Conservation (phyloP, 179 eudicot species). For the Beta corolliflora region DNA sequence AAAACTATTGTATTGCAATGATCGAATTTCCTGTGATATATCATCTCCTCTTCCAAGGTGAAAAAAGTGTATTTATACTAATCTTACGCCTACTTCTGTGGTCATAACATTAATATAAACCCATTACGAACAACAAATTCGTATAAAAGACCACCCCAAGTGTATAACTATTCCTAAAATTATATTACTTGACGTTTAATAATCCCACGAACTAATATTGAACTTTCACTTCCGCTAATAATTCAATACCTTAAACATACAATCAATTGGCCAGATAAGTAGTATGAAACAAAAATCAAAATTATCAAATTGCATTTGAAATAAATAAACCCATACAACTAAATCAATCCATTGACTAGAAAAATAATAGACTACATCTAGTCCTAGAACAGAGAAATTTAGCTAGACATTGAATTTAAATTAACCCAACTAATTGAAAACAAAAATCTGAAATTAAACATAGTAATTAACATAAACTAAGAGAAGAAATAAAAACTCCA, state of each 20-base stretch:
- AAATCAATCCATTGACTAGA: background rate
- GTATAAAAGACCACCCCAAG: no score
- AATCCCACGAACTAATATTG: background rate
- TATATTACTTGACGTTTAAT: background rate
- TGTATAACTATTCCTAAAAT: no score
- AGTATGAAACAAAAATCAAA: background rate
- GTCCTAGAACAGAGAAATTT: background rate
- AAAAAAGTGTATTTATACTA: no score
- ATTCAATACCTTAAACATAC: background rate
- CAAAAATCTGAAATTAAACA: no score
- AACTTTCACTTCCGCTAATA: background rate
- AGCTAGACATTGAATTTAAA: no score
- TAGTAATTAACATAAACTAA: no score
- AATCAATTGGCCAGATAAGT: background rate
- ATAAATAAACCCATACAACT: background rate
- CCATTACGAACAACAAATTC: no score
- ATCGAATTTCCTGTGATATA: background rate
- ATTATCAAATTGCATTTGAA: background rate
- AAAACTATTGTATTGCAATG: background rate
- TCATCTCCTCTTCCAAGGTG: no score
- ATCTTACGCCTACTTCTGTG: background rate
- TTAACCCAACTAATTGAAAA: no score
- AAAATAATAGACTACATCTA: background rate
- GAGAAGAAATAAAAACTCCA: no score
- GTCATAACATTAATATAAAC: background rate